These are phyloP conservation scores for Didymella sp. DNA, from an alignment of 2,329 filamentous ascomycete species.

Conservation along the genomic window DNA sequence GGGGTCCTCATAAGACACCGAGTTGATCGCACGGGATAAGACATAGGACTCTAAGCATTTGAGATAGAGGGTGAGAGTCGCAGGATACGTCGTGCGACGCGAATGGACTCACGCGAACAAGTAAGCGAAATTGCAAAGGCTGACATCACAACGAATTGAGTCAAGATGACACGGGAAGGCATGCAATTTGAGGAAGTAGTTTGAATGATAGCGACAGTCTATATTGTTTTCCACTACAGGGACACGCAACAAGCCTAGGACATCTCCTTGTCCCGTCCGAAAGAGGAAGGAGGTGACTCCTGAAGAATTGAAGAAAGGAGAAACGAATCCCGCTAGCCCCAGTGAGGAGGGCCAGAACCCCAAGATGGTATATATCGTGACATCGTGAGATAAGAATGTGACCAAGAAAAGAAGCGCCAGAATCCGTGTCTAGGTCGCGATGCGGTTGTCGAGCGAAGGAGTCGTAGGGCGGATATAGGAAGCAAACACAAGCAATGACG, in stretches of 20 bases:
- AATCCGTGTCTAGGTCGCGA: constrained; percentile 8
- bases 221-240: constrained; percentile 18
- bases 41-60: neutral
- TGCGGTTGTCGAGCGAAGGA: constrained; percentile 16
- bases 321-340: constrained; percentile 33
- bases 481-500: constrained; percentile 35
- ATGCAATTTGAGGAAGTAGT: constrained; percentile 7
- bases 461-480: constrained; percentile 12
- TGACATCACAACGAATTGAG: constrained; percentile 13
- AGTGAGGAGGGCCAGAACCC: constrained; percentile 24
- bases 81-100: constrained; percentile 12
- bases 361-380: constrained; percentile 43
- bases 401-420: constrained; percentile 27
- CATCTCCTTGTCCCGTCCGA: constrained; percentile 12
- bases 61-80: neutral
- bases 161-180: constrained; percentile 6
- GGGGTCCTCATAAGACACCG: constrained; percentile 9
- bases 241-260: constrained; percentile 19
- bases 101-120: constrained; percentile 4
- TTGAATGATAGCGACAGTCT: constrained; percentile 23
- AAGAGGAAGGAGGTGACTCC: constrained; percentile 19
- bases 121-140: constrained; percentile 18
- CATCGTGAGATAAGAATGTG: constrained; percentile 41
- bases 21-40: constrained; percentile 7
- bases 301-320: constrained; percentile 24